Conservation (phyloP, 352 stramenopile species). For the Phytophthora europaea region DNA sequence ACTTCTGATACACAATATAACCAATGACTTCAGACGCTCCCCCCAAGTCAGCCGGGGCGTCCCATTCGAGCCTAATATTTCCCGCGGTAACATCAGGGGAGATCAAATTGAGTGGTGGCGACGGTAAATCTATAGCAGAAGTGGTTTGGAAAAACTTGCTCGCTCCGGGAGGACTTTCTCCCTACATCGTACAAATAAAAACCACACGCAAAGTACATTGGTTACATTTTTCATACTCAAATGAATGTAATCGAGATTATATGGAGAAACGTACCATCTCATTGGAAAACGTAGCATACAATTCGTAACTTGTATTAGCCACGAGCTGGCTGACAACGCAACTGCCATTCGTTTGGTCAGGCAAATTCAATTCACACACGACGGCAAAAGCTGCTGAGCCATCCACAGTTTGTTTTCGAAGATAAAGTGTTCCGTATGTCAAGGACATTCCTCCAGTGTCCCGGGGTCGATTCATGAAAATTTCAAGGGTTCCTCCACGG, state of each 20-base stretch:
- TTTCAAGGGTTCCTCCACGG: slow-evolving; percentile 45
- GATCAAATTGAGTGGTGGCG: slow-evolving; percentile 47
- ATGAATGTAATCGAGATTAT: neutral
- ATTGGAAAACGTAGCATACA: slow-evolving; percentile 56
- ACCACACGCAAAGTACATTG: neutral
- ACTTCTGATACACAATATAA: slow-evolving; percentile 64
- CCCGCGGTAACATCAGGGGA: slow-evolving; percentile 51
- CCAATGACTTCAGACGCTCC: slow-evolving; percentile 49
- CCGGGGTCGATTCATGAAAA: slow-evolving; percentile 39
- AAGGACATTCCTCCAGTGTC: slow-evolving; percentile 52
- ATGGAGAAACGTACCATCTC: slow-evolving; percentile 33
- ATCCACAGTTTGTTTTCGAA: slow-evolving; percentile 22
- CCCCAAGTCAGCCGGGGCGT: slow-evolving; percentile 57
- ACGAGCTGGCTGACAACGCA: slow-evolving; percentile 57
- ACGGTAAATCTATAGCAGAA: slow-evolving; percentile 48
- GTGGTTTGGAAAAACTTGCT: slow-evolving; percentile 34
- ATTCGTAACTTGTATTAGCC: slow-evolving; percentile 52
- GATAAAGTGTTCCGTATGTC: slow-evolving; percentile 46
- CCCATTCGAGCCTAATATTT: slow-evolving; percentile 68
- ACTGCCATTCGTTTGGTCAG: neutral
- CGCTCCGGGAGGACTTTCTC: slow-evolving; percentile 39
- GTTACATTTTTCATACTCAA: neutral
- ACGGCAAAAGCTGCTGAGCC: slow-evolving; percentile 21
- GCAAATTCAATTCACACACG: slow-evolving; percentile 27
- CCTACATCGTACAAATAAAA: slow-evolving; percentile 28